Percentiles rank a stretch among this genome's conserved stretches.
Conservation (phyloP, 495 filamentous ascomycete genomes). For the Haplographium delicatum region DNA sequence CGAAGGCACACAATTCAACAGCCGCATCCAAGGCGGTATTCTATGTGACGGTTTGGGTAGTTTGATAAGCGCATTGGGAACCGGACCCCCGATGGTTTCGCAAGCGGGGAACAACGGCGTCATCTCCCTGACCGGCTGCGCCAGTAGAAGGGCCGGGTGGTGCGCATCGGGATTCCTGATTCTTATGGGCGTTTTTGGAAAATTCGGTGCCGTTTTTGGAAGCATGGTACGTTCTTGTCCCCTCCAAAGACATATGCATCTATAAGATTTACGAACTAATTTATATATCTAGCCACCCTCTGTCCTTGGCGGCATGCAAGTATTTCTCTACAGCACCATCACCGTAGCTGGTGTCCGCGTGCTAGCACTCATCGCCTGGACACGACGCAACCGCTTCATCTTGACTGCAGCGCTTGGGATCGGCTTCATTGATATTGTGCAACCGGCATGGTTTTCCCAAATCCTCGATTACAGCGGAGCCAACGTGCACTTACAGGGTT, state of each 20-base stretch:
- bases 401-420: conserved; percentile 32
- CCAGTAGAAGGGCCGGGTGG: conserved; percentile 42
- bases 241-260: not conserved
- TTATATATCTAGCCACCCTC: conserved; percentile 29
- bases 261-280: not conserved
- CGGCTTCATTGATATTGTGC: conserved; percentile 34
- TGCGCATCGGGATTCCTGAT: conserved; percentile 35
- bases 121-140: conserved; percentile 34
- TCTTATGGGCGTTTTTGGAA: conserved; percentile 32
- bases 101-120: conserved; percentile 39
- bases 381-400: conserved; percentile 33
- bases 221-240: conserved; percentile 18
- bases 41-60: conserved; percentile 34
- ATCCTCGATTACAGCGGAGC: conserved; percentile 23
- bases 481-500: conserved; percentile 24
- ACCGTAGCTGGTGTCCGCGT: conserved; percentile 35
- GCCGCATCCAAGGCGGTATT: conserved; percentile 33
- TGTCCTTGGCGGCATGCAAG: conserved; percentile 37
- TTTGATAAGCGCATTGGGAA: conserved; percentile 31
- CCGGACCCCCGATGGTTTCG: conserved; percentile 33
- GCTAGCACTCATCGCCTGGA: conserved; percentile 31
- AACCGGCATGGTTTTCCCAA: conserved; percentile 31
- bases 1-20: conserved; percentile 29
- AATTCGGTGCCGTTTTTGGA: conserved; percentile 35
- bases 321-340: conserved; percentile 35